Evolutionary conservation across 352 stramenopile species (phyloP).

Genomic region (Vaucheria bursata): DNA sequence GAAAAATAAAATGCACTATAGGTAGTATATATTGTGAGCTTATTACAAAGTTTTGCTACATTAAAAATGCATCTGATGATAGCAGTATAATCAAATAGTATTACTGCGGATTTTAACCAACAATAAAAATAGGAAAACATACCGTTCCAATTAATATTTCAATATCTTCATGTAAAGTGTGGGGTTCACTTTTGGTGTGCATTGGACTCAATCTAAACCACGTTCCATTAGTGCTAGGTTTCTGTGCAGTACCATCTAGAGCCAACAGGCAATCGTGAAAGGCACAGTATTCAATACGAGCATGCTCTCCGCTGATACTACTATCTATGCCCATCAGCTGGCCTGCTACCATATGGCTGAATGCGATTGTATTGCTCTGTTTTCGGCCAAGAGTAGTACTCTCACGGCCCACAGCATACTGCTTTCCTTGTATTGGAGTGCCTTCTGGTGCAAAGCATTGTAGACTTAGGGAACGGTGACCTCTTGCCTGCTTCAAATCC

Average conservation of each 20-base stretch:
- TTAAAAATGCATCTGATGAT: too few species aligned
- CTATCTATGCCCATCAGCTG: constrained; percentile 50
- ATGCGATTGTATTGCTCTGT: constrained; percentile 51
- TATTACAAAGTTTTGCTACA: not conserved
- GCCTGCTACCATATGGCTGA: constrained; percentile 48
- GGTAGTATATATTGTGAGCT: not conserved
- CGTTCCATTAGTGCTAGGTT: constrained; percentile 54
- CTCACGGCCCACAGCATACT: constrained; percentile 39
- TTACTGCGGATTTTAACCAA: too few species aligned
- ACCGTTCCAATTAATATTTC: constrained; percentile 7
- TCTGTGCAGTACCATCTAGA: constrained; percentile 37
- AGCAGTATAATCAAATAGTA: too few species aligned
- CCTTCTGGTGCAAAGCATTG: constrained; percentile 57
- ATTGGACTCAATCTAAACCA: constrained; percentile 42
- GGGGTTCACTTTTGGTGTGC: not conserved
- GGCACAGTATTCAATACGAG: constrained; percentile 48
- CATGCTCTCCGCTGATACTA: constrained; percentile 53
- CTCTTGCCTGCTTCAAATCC: constrained; percentile 19
- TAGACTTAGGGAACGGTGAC: constrained; percentile 38
- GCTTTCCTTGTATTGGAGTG: constrained; percentile 48
- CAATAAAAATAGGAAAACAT: too few species aligned
- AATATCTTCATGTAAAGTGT: not conserved
- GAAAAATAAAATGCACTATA: too few species aligned
- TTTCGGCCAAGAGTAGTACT: constrained; percentile 51
- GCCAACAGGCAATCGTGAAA: constrained; percentile 38